Base-by-base conservation (phyloP, 805 yeast genomes). In the Candida orba region DNA sequence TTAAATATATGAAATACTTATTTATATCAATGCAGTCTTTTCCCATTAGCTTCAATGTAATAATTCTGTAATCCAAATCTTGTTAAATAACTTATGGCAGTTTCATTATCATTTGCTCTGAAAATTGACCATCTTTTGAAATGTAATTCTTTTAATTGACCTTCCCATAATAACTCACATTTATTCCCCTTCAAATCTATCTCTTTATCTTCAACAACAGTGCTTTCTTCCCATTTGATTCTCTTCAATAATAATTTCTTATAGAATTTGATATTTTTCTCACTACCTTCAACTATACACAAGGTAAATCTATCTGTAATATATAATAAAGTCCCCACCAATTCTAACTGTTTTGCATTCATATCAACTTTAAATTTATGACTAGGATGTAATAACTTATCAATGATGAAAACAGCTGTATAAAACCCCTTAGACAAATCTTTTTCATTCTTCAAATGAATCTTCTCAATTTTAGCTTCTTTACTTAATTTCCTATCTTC, bases 221-320 rank as follows among this genome's bases (percentile, higher is more conserved):
- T 76, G 38, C 66, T 65, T 46, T 75, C 78, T 6, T 71, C 68
- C 97, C 96, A 90, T 32, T 75, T 68, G 42, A 87, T 82, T 44
- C 96, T 67, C 32, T 67, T 66, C 40, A 69, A 57, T 54, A 89
- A 52, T 39, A 89, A 65, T 48, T 76, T 79, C 42, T 77, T 78
- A 61, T 77, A 89, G 52, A 76, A 76, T n/a, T 67, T 69, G 20
- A 84, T 63, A 32, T 78, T 68, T 48, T 79, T 79, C 29, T 67
- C 73, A 1, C 84, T 81, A 0, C 97, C 97, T 53, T 86, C 91
- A 1, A 78, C 82, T 3, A 91, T 67, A 0, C 91, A 71, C 34
- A 90, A 55, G 34, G 76, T 76, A 48, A 77, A 72, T 10, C 29
- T 12, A 0, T 34, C 23, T 1, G 68, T 68, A 7, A 57, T 61